These are phyloP conservation scores for Yamadazyma endophytica DNA, from an alignment of 805 yeast species.

Conservation along the genomic window DNA sequence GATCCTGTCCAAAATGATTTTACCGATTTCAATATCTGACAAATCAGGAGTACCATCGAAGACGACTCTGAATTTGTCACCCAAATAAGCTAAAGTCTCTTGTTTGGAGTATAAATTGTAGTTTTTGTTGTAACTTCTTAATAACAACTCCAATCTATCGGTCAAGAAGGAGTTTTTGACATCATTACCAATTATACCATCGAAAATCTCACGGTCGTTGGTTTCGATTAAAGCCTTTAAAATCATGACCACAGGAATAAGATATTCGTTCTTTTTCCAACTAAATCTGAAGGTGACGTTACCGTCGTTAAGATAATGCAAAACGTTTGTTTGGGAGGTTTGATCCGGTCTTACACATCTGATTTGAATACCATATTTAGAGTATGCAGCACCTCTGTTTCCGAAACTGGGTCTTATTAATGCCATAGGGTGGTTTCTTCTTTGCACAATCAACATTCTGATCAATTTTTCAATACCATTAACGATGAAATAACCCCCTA, in stretches of 20 bases:
- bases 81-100: constrained; percentile 90
- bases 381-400: constrained; percentile 88
- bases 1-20: constrained; percentile 73
- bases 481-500: constrained; percentile 94
- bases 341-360: constrained; percentile 95
- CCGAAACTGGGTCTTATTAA: constrained; percentile 90
- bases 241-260: constrained; percentile 90
- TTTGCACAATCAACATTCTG: constrained; percentile 96
- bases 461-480: constrained; percentile 96
- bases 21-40: constrained; percentile 87
- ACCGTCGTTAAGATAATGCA: constrained; percentile 93
- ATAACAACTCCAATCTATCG: constrained; percentile 91
- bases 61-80: constrained; percentile 93
- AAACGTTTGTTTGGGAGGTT: constrained; percentile 95
- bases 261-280: constrained; percentile 94
- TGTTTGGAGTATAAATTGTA: constrained; percentile 74
- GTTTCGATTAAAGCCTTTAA: constrained; percentile 87
- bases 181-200: constrained; percentile 92
- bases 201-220: constrained; percentile 91
- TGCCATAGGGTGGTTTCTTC: constrained; percentile 98
- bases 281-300: constrained; percentile 94
- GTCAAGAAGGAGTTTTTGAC: constrained; percentile 86
- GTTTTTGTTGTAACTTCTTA: constrained; percentile 75
- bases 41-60: constrained; percentile 85
- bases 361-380: constrained; percentile 89